Percentiles rank a stretch among this genome's conserved stretches.
Evolutionary conservation across 257 asterid genomes (phyloP).

Genomic region (Vinca minor): DNA sequence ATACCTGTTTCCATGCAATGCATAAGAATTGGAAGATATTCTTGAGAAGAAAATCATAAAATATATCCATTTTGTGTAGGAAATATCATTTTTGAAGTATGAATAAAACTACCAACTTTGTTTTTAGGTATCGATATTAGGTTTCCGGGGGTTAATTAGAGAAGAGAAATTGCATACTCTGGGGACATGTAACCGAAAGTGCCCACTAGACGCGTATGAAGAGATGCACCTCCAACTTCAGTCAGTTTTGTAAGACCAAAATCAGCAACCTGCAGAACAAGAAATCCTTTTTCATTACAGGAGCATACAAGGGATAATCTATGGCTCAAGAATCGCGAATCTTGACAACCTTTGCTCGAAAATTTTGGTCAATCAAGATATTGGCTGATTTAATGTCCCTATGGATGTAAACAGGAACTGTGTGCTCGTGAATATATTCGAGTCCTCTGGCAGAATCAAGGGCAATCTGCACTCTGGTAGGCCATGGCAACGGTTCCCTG

Average conservation of each 20-base stretch:
- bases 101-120: not conserved
- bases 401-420: slow-evolving; percentile 79
- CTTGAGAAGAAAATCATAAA: no score
- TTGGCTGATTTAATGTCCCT: slow-evolving; percentile 79
- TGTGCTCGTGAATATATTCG: slow-evolving; percentile 88
- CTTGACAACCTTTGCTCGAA: slow-evolving; percentile 62
- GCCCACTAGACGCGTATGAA: slow-evolving; percentile 75
- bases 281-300: slow-evolving; percentile 1
- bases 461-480: slow-evolving; percentile 69
- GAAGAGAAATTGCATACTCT: slow-evolving; percentile 37
- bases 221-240: slow-evolving; percentile 62
- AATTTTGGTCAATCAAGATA: slow-evolving; percentile 64
- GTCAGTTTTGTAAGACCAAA: slow-evolving; percentile 80
- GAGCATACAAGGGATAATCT: not conserved
- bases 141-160: not conserved
- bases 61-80: no score
- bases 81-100: no score
- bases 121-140: not conserved
- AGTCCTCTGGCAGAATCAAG: slow-evolving; percentile 96
- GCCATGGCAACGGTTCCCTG: slow-evolving; percentile 56
- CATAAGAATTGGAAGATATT: not conserved
- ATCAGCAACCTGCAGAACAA: slow-evolving; percentile 61
- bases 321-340: not conserved
- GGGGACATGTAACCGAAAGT: slow-evolving; percentile 92
- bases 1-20: slow-evolving; percentile 35